Evolutionary conservation across 1,284 basidiomycete genomes (phyloP), one percentile per base, ranked within the genome.

Genomic region (Leccinum griseonigrum): DNA sequence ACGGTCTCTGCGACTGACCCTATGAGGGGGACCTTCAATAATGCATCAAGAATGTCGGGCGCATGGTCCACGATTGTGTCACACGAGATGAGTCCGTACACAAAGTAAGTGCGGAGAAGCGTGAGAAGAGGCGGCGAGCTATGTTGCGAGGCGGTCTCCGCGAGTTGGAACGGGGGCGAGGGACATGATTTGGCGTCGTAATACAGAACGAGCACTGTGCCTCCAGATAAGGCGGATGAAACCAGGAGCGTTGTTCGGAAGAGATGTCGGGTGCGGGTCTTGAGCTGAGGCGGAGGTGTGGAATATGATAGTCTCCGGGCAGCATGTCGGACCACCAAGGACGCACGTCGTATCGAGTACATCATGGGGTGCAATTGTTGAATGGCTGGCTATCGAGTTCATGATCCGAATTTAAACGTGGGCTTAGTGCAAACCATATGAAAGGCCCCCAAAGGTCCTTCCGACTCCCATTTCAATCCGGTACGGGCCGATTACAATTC

Each of bases 81-180:
- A 32, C 92, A 78, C 8, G 91, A 92, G 73, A 90, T 92, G 73
- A 92, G 80, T 11, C 89, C 83, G 76, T 90, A 97, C 48, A 96
- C 94, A 55, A 88, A 72, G 69, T 95, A 96, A 1, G 91, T 78
- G 58, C 94, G 84, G 28, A 87, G 53, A 26, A 90, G 77, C 62
- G 57, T 34, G n/a, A 43, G 43, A 18, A 72, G 18, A 71, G 66
- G 57, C 55, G 60, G 57, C 6, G 67, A 63, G 6, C 62, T 58
- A n/a, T 22, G n/a, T 48, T 9, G 48, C 38, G 64, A 38, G 29
- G 26, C 34, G 29, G 59, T 29, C 29, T 48, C 26, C 29, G 36
- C 58, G 10, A 71, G 31, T 57, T 57, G 51, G 58, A 69, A 69
- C n/a, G 72, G 72, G 4, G 67, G 63, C 1, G 62, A 32, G 1